Base-by-base conservation (phyloP, 345 rosid species). In the Citrus trifoliata region DNA sequence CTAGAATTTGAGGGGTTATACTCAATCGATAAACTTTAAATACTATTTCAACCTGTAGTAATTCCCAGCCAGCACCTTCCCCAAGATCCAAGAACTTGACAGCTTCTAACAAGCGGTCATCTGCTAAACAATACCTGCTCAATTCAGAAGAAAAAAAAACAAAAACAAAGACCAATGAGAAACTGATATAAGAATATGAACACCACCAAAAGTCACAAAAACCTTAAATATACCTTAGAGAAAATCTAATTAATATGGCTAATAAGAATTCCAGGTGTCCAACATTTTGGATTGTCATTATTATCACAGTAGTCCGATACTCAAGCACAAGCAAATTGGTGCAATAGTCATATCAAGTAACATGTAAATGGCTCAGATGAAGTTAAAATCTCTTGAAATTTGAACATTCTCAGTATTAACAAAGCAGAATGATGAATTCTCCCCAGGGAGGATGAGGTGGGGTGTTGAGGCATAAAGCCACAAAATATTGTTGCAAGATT, bases 111-210 rank as follows among this genome's bases (percentile, higher is more conserved):
- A 91, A 85, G 53, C 92, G 91, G 66, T 95, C 98, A 86, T 95
- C 98, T 0, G 95, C 98, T 81, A 92, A 80, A 84, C 98, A 95
- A 81, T 93, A 95, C 87, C 98, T 95, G 95, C 80, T 68, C 58
- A 76, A 60, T 40, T 7, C 19, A 56, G 25, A 53, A 32, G 19
- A 56, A 56, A 33, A 25, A 67, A 6, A 35, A 76, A 18, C 22
- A 18, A 53, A 53, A 16, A 53, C 21, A 18, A 53, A 53, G 22
- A 51, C 19, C 56, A 10, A 64, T 21, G 24, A 9, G 30, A 3
- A 64, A 22, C 58, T 13, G 7, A n/a, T 53, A 66, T 64, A 58
- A 56, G 72, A 63, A 51, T 0, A 40, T 18, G 55, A 21, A 10
- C 16, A 63, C 42, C 16, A 48, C 28, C 9, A 48, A 21, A 27